Evolutionary conservation across 805 yeast genomes (phyloP), one percentile per base, ranked within the genome.

Genomic region (Cyberlindnera euphorbiae): DNA sequence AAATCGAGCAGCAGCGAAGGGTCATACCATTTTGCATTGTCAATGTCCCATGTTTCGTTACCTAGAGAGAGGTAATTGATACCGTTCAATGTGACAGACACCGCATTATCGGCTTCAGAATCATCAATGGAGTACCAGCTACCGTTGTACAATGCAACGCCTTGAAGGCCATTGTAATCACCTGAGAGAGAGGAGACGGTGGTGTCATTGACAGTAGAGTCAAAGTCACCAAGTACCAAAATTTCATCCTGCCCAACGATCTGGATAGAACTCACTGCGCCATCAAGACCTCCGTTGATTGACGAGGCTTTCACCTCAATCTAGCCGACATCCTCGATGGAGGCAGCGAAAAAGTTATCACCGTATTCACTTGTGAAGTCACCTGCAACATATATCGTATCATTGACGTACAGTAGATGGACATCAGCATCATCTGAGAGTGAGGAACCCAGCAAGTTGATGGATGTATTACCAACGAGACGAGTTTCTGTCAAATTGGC

Each of bases 381-480:
- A 35, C 85, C 87, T 5, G 74, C 72, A 34, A 79, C 47, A 22
- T 60, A 59, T 11, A 77, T 42, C 1, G 60, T 44, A 2, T 62
- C 49, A 21, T 66, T 62, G 22, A 56, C 45, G 4, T 53, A 28
- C 4, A 53, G 52, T 4, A 66, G 55, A 16, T 48, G 55, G 6
- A 80, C 60, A 6, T 60, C 53, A 3, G 77, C 71, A 37, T 63
- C 54, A 4, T 56, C 44, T 13, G 69, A 66, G 5, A 71, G 37
- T 3, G 47, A 31, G 4, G 60, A 44, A n/a, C 63, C 47, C 16
- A 55, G 45, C 45, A 61, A 36, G 4, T 56, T 41, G 5, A 63
- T 50, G 0, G 77, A 68, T 0, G 83, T 67, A 45, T 74, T 68
- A 0, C 78, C 76, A 27, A 77, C 61, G 25, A 49, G 44, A 1